Evolutionary conservation across 352 stramenopile genomes (phyloP).

Genomic region (Phytophthora citrophthora): DNA sequence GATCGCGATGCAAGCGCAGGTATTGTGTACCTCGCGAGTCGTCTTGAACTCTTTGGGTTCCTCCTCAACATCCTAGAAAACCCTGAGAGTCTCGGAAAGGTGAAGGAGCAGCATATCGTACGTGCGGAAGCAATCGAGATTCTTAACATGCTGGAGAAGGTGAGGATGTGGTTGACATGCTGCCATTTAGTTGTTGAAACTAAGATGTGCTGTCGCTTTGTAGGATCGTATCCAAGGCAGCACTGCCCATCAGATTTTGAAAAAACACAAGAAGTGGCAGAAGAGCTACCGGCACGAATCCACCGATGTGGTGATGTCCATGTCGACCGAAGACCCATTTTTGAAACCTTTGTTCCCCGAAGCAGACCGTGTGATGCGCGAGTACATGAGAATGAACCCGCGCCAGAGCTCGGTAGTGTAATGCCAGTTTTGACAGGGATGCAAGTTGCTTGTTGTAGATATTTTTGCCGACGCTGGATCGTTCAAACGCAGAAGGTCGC

Average conservation of each 20-base stretch:
- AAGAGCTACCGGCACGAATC: constrained; percentile 76
- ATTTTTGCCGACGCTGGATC: neutral
- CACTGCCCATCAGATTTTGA: constrained; percentile 80
- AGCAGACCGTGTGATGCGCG: constrained; percentile 60
- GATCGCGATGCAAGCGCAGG: constrained; percentile 59
- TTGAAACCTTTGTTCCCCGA: constrained; percentile 63
- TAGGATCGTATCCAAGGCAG: constrained; percentile 73
- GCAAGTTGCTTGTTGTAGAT: constrained; percentile 3
- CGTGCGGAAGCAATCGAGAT: constrained; percentile 81
- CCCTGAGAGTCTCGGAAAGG: constrained; percentile 51
- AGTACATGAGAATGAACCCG: constrained; percentile 48
- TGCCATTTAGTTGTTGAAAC: too few relatives aligned
- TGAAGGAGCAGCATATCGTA: constrained; percentile 67
- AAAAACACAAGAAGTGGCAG: constrained; percentile 91
- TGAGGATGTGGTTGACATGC: constrained; percentile 15
- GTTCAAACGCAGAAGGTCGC: constrained; percentile 9
- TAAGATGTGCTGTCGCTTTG: neutral
- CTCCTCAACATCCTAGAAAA: constrained; percentile 82
- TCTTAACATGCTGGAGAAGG: constrained; percentile 80
- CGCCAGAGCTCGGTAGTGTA: constrained; percentile 34
- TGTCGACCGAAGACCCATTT: constrained; percentile 75
- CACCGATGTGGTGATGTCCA: constrained; percentile 48
- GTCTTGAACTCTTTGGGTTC: constrained; percentile 74
- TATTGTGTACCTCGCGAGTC: constrained; percentile 78
- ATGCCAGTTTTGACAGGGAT: constrained; percentile 4